phyloP scores from a whole-genome alignment of 441 rosid genomes.

The Croton laevigatus region DNA sequence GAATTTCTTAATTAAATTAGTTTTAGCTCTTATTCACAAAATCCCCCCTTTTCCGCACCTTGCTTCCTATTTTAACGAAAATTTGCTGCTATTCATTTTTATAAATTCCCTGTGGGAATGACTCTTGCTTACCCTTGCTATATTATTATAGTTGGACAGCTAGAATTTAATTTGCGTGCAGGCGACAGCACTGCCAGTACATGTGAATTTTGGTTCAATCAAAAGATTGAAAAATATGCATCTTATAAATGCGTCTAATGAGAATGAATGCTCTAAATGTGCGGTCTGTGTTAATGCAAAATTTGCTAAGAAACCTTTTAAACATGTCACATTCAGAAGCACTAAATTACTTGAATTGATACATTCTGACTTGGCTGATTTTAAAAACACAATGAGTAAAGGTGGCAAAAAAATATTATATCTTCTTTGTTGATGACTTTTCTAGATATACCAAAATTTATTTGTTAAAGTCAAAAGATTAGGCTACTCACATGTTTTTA shows the following conservation, averaged over 20 bases:
- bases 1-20: too few relatives aligned
- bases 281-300: not conserved
- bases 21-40: too few relatives aligned
- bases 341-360: not conserved
- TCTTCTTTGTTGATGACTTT: slow-evolving; percentile 10
- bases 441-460: not conserved
- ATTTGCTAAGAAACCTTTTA: not conserved
- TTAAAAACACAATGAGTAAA: not conserved
- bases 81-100: too few relatives aligned
- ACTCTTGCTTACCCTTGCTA: too few relatives aligned
- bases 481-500: not conserved
- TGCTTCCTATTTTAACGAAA: too few relatives aligned
- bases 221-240: slow-evolving; percentile 5
- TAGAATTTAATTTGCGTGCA: too few relatives aligned
- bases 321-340: not conserved
- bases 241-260: not conserved
- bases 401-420: not conserved
- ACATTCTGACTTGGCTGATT: not conserved
- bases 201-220: not conserved
- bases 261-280: not conserved
- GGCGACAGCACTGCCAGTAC: too few relatives aligned
- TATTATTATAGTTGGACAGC: too few relatives aligned
- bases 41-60: too few relatives aligned
- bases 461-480: not conserved
- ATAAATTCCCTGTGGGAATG: too few relatives aligned